Base-by-base conservation (phyloP, 2,329 filamentous ascomycete species). In the Mycogone perniciosa region DNA sequence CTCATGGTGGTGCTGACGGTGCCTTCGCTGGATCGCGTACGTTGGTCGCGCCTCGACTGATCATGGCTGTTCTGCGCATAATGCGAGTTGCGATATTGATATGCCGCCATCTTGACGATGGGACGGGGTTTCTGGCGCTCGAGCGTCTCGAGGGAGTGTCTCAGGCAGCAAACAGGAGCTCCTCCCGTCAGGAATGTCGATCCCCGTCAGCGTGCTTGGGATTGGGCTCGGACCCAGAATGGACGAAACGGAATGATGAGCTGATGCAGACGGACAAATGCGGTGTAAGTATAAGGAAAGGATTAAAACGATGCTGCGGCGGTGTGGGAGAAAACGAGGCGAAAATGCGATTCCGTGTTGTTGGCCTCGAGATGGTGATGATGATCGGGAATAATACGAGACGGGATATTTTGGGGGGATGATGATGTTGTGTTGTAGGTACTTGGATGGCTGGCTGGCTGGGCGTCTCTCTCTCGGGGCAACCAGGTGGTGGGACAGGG, bases 1-100 rank as follows among this genome's bases (percentile, higher is more conserved):
- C 87, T 92, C 72, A 84, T 84, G 67, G 84, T 85, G 58, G 89
- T 95, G 78, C 87, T 92, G 68, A 90, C 86, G 56, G 89, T 95
- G 66, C 89, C 89, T 71, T 95, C 89, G 75, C 89, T 96, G 58
- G 87, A 86, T 66, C 89, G 78, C 56, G 76, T 76, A 65, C 77
- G 77, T 58, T 76, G 72, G 60, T 74, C 71, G 61, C 71, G 71
- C 60, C 71, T 71, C 55, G 68, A 56, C 64, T 68, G 57, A 58
- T 67, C 64, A 61, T 60, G 59, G 64, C 57, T 59, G 64, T 62
- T 54, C 64, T 63, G 59, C 65, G 54, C 63, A 70, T 78, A 76
- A 65, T 79, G 72, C 45, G 77, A 79, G 64, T 72, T 77, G 69
- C 76, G 77, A 59, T 76, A 75, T 58, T 79, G 74, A 57, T 74